Conservation (phyloP, 208 protist species). For the Paratrypanosoma confusum region DNA sequence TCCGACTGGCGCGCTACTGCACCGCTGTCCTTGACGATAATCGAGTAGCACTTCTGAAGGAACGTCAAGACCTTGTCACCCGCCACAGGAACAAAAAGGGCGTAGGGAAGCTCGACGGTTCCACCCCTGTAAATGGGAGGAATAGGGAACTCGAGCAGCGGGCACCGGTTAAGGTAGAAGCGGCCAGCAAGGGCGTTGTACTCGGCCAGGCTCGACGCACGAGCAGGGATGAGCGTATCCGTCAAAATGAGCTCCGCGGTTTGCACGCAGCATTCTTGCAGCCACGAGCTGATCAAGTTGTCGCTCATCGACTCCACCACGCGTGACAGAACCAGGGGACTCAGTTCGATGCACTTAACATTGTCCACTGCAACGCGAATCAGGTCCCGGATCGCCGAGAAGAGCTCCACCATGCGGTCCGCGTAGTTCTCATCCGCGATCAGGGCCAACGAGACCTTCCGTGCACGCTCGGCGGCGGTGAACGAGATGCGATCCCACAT, state of each 20-base stretch:
- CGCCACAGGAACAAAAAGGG: constrained; percentile 37
- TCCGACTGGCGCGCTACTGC: constrained; percentile 68
- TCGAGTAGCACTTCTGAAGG: constrained; percentile 56
- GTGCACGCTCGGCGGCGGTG: constrained; percentile 32
- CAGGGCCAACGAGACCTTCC: constrained; percentile 35
- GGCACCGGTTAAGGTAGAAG: constrained; percentile 57
- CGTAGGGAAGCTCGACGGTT: constrained; percentile 56
- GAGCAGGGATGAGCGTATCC: constrained; percentile 46
- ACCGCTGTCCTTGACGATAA: constrained; percentile 46
- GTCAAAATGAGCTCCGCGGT: constrained; percentile 50
- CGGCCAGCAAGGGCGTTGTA: constrained; percentile 44
- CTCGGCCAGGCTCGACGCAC: constrained; percentile 23
- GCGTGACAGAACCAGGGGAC: constrained; percentile 53
- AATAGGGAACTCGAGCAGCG: constrained; percentile 47
- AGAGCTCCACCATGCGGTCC: constrained; percentile 42
- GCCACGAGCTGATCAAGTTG: constrained; percentile 64
- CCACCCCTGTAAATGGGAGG: constrained; percentile 31
- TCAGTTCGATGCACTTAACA: constrained; percentile 59
- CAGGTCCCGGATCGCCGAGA: constrained; percentile 44
- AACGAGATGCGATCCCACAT: constrained; percentile 59
- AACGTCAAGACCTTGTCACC: constrained; percentile 55
- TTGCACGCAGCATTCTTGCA: constrained; percentile 65
- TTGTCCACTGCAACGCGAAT: constrained; percentile 44
- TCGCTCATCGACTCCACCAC: constrained; percentile 67
- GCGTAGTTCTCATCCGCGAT: constrained; percentile 36